Percentiles rank a stretch among this genome's conserved stretches.
phyloP scores from a whole-genome alignment of 1,139 yeast genomes.

The Wickerhamomyces sp. region DNA sequence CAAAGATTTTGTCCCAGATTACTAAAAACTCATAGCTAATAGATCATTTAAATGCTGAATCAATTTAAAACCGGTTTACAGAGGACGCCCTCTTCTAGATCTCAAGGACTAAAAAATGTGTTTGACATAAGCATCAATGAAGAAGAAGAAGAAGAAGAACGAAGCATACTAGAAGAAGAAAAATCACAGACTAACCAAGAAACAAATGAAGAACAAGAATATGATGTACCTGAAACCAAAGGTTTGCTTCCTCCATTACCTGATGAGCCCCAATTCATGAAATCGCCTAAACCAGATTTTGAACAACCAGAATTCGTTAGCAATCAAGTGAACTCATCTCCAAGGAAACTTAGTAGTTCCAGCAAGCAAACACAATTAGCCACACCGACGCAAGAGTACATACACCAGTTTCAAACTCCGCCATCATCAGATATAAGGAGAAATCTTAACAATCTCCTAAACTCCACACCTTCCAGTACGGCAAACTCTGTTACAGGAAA shows the following conservation, averaged over 20 bases:
- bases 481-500: background rate
- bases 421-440: constrained; percentile 2
- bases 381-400: constrained; percentile 3
- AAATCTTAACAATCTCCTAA: background rate
- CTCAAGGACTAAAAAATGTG: background rate
- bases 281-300: background rate
- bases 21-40: too few species aligned
- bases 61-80: background rate
- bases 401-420: constrained; percentile 4
- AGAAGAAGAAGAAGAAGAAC: background rate
- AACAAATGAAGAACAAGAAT: background rate
- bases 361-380: background rate
- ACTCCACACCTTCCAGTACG: background rate
- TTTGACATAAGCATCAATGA: background rate
- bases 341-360: background rate
- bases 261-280: constrained; percentile 3
- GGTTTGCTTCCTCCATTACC: constrained; percentile 16
- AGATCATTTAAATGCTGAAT: background rate
- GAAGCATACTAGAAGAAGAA: background rate
- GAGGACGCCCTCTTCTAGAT: background rate
- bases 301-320: background rate
- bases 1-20: too few species aligned
- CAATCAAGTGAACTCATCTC: background rate
- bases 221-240: constrained; percentile 10
- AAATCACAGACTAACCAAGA: background rate